phyloP scores from a whole-genome alignment of 805 yeast genomes.

The Barnettozyma salicaria region DNA sequence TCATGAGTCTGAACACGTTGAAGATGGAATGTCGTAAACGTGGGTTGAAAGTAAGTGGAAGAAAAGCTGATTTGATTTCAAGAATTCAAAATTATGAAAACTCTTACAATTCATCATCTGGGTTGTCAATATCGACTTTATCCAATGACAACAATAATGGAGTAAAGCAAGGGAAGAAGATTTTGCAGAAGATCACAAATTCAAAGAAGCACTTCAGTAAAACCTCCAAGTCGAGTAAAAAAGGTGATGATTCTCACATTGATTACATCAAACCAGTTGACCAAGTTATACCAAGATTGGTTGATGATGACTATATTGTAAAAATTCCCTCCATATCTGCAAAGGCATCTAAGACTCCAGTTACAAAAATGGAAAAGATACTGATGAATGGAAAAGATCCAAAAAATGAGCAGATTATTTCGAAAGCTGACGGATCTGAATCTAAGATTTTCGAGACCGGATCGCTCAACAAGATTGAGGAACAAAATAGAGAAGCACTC shows the following conservation, averaged over 20 bases:
- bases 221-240: constrained; percentile 31
- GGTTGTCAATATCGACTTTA: constrained; percentile 15
- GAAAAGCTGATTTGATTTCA: constrained; percentile 48
- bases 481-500: constrained; percentile 14
- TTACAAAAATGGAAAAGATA: constrained; percentile 26
- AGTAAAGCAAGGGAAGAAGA: background rate
- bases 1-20: constrained; percentile 48
- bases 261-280: constrained; percentile 43
- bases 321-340: constrained; percentile 40
- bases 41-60: constrained; percentile 58
- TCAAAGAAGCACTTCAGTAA: constrained; percentile 13
- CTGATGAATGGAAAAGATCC: constrained; percentile 4
- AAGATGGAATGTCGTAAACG: constrained; percentile 53
- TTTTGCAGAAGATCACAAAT: constrained; percentile 1
- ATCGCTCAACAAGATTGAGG: constrained; percentile 13
- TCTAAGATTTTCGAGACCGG: constrained; percentile 21
- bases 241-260: constrained; percentile 53
- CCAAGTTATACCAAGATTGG: constrained; percentile 34
- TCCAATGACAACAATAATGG: constrained; percentile 7
- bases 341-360: constrained; percentile 38
- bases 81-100: constrained; percentile 27
- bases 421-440: constrained; percentile 25
- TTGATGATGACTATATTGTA: constrained; percentile 41
- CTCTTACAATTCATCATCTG: constrained; percentile 9
- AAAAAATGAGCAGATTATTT: constrained; percentile 17